Conservation (phyloP, 306 rosid species). For the Quercus variabilis region DNA sequence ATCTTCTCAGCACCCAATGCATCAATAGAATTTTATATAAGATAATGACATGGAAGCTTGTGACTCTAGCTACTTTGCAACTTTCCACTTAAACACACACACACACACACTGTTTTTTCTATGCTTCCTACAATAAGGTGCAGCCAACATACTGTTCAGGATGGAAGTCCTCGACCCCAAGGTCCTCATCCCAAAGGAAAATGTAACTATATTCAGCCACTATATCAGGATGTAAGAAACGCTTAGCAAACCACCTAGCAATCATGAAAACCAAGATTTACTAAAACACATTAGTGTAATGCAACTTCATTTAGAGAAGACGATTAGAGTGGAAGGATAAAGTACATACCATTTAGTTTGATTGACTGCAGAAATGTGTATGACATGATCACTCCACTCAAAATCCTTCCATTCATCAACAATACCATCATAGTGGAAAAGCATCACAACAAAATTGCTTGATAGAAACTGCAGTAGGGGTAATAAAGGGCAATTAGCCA, state of each 20-base stretch:
- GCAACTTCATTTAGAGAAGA: not conserved
- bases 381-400: constrained; percentile 54
- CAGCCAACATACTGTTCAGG: constrained; percentile 54
- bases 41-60: not conserved
- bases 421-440: constrained; percentile 82
- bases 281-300: constrained; percentile 5
- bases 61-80: not conserved
- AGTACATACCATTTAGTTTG: constrained; percentile 77
- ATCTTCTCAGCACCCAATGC: too few relatives aligned
- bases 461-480: constrained; percentile 57
- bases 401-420: constrained; percentile 64
- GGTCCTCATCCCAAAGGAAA: constrained; percentile 99
- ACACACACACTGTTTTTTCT: not conserved
- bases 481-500: constrained; percentile 5
- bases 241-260: constrained; percentile 96
- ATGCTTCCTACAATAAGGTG: constrained; percentile 1
- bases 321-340: constrained; percentile 9
- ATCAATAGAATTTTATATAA: too few relatives aligned
- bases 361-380: constrained; percentile 62
- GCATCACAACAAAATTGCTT: constrained; percentile 64
- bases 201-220: constrained; percentile 74
- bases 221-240: constrained; percentile 94
- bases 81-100: not conserved
- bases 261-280: constrained; percentile 17
- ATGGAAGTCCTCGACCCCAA: constrained; percentile 76